phyloP scores from a whole-genome alignment of 2,329 filamentous ascomycete genomes.

The Diaporthe capsici region DNA sequence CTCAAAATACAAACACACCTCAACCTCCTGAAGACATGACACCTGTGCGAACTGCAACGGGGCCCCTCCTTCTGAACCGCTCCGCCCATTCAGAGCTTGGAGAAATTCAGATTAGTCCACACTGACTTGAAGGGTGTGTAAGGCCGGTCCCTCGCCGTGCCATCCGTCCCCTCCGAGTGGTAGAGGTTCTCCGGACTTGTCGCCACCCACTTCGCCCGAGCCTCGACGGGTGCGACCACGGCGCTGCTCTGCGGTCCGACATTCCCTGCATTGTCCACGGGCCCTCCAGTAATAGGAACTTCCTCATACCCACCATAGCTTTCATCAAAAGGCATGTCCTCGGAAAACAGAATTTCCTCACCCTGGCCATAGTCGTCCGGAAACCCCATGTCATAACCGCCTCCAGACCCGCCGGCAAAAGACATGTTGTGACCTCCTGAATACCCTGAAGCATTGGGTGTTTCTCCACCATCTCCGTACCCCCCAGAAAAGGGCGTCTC shows the following conservation, averaged over 20 bases:
- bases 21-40: too few species aligned
- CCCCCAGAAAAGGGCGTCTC: too few species aligned
- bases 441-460: background rate
- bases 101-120: background rate
- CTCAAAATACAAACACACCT: background rate
- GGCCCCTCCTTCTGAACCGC: too few species aligned
- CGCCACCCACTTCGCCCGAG: background rate
- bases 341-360: background rate
- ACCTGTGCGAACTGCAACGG: background rate
- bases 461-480: background rate
- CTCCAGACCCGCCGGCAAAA: background rate
- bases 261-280: background rate
- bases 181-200: background rate
- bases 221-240: background rate
- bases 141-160: too few species aligned
- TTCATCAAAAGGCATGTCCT: background rate
- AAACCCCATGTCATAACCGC: fast-evolving
- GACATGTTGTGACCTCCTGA: background rate
- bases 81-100: background rate
- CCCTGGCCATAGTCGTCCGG: background rate
- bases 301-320: background rate
- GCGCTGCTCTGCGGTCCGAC: background rate
- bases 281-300: background rate
- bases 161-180: background rate
- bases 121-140: fast-evolving